These are phyloP conservation scores for Vanrija pseudolonga DNA, from an alignment of 1,284 basidiomycete genomes.

Conservation along the genomic window DNA sequence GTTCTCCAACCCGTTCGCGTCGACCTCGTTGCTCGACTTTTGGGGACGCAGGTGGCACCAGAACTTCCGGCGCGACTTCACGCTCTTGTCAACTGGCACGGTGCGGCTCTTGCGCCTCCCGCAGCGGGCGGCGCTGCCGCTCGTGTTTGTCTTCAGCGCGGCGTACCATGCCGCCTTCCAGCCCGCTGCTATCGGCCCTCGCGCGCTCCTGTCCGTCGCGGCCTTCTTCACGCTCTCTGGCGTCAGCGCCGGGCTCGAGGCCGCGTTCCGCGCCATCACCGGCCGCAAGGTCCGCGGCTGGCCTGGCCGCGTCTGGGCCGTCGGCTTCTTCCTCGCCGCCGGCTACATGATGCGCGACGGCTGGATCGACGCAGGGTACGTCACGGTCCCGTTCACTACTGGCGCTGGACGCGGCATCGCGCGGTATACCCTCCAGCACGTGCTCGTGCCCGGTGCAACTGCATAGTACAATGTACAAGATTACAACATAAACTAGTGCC, in stretches of 20 bases:
- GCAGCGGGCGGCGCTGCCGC: neutral
- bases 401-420: too few species aligned
- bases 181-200: constrained; percentile 10
- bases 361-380: too few species aligned
- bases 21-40: constrained; percentile 16
- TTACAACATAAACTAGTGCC: too few species aligned
- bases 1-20: constrained; percentile 11
- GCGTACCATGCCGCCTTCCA: neutral
- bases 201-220: constrained; percentile 8
- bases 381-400: too few species aligned
- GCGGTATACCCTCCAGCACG: too few species aligned
- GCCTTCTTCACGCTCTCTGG: constrained; percentile 9
- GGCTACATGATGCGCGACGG: too few species aligned
- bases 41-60: constrained; percentile 21
- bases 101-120: too few species aligned
- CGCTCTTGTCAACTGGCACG: too few species aligned
- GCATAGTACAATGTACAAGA: too few species aligned
- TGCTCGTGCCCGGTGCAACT: too few species aligned
- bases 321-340: too few species aligned
- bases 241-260: constrained; percentile 8
- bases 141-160: neutral
- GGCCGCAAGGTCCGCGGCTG: constrained; percentile 10
- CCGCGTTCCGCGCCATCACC: constrained; percentile 7
- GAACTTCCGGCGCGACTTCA: neutral
- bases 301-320: constrained; percentile 11